Evolutionary conservation across 345 rosid genomes (phyloP), one percentile per base, ranked within the genome.

Genomic region (Camelina neglecta): DNA sequence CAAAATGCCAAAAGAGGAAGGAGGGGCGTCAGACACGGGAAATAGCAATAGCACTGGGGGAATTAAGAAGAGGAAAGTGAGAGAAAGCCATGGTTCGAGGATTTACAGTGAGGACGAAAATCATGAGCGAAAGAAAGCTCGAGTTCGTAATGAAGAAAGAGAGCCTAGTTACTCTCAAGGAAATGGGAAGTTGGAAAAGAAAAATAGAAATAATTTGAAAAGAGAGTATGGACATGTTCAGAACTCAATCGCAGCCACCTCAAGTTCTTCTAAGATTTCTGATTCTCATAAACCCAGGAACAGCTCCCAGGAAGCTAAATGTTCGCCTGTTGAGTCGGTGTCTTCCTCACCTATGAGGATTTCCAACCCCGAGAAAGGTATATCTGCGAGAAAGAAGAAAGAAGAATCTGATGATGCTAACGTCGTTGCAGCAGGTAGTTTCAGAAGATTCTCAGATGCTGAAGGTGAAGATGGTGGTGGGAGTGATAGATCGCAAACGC

Each of bases 201-300:
- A 79, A 84, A 77, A 83, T 74, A 74, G 83, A 65, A 89, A 86
- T 75, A 84, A 83, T 64, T 76, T 79, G 57, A 85, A 82, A 79
- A 86, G 80, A 79, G 88, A 82, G 75, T 78, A 75, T 45, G 90
- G 85, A 72, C 79, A 82, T 73, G 68, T 63, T 38, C 90, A 77
- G 57, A 83, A 83, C 74, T 80, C 89, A 66, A 72, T 80, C 62
- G 89, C 88, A 7, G 96, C 99, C 69, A 86, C 97, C 31, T 90
- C 99, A 11, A 92, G 96, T 79, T 95, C 99, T 23, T 96, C 96
- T 63, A 96, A 93, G 86, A 88, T 93, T 76, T 91, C 94, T 65
- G 88, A 89, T 79, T 89, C 97, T 67, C 93, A 83, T 76, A 86
- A 86, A 88, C 82, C 83, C 60, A 87, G 84, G 80, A 75, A 78